These are phyloP conservation scores for Flaveria floridana DNA, from an alignment of 140 eudicot species.

Conservation along the genomic window DNA sequence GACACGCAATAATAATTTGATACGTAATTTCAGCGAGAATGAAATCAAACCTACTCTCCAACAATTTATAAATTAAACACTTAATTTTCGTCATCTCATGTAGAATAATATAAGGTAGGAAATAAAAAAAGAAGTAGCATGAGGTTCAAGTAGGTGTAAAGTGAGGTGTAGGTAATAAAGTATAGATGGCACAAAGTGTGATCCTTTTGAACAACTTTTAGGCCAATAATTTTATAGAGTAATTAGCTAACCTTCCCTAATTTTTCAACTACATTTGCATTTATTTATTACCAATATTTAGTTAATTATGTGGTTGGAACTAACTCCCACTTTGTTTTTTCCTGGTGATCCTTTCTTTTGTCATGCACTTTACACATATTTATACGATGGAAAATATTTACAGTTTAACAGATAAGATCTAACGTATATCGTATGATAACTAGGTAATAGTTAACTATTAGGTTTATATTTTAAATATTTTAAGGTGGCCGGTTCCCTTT, in stretches of 20 bases:
- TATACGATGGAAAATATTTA: background rate
- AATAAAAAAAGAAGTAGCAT: slow-evolving; percentile 31
- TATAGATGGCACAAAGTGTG: slow-evolving; percentile 45
- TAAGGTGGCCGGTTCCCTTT: background rate
- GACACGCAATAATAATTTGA: background rate
- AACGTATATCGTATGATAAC: background rate
- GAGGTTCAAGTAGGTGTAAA: slow-evolving; percentile 69
- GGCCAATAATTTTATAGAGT: slow-evolving; percentile 38
- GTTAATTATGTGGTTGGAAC: slow-evolving; percentile 47
- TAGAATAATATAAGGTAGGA: slow-evolving; percentile 16
- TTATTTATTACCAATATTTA: slow-evolving; percentile 35
- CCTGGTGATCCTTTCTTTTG: background rate
- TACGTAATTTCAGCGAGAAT: slow-evolving; percentile 1
- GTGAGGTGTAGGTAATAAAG: slow-evolving; percentile 57
- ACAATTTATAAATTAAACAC: slow-evolving; percentile 22
- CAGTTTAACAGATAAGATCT: background rate
- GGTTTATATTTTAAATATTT: background rate
- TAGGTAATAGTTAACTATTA: background rate
- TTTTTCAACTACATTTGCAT: slow-evolving; percentile 39
- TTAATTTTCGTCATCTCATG: slow-evolving; percentile 18
- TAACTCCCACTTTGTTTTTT: slow-evolving; percentile 12
- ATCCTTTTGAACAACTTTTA: slow-evolving; percentile 56
- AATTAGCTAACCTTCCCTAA: slow-evolving; percentile 44
- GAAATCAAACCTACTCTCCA: slow-evolving; percentile 26
- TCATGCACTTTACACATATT: slow-evolving; percentile 23